phyloP scores from a whole-genome alignment of 2,329 filamentous ascomycete species.

The Pseudocercospora crystallina region DNA sequence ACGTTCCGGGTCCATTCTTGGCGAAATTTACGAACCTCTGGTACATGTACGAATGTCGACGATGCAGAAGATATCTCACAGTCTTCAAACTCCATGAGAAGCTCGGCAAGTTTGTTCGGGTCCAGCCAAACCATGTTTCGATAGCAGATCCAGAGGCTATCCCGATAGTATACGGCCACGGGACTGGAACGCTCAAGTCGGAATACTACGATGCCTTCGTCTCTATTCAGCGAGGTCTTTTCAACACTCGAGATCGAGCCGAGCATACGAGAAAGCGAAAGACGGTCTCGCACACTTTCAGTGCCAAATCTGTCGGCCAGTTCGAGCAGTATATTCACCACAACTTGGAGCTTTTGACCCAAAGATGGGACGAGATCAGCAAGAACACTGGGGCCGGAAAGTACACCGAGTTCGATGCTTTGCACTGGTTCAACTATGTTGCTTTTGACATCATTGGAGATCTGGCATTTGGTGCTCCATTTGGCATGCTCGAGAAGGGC shows the following conservation, averaged over 20 bases:
- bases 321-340: constrained; percentile 79
- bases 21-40: constrained; percentile 75
- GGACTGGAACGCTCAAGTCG: constrained; percentile 53
- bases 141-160: constrained; percentile 80
- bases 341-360: constrained; percentile 72
- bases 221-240: constrained; percentile 78
- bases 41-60: constrained; percentile 65
- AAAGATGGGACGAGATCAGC: constrained; percentile 68
- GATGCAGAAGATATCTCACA: constrained; percentile 57
- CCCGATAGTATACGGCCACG: constrained; percentile 68
- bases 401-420: constrained; percentile 56
- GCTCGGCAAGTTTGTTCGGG: constrained; percentile 74
- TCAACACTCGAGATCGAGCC: constrained; percentile 79
- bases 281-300: constrained; percentile 83
- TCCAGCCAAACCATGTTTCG: constrained; percentile 81
- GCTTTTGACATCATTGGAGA: constrained; percentile 76
- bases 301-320: constrained; percentile 73
- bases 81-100: constrained; percentile 74
- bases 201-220: constrained; percentile 93
- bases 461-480: constrained; percentile 61
- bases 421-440: constrained; percentile 75
- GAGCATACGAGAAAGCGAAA: constrained; percentile 90
- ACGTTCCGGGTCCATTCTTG: constrained; percentile 63
- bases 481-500: constrained; percentile 81
- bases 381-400: constrained; percentile 56